Percentiles rank a stretch among this genome's conserved stretches.
phyloP scores from a whole-genome alignment of 495 filamentous ascomycete genomes.

The Neurospora discreta region DNA sequence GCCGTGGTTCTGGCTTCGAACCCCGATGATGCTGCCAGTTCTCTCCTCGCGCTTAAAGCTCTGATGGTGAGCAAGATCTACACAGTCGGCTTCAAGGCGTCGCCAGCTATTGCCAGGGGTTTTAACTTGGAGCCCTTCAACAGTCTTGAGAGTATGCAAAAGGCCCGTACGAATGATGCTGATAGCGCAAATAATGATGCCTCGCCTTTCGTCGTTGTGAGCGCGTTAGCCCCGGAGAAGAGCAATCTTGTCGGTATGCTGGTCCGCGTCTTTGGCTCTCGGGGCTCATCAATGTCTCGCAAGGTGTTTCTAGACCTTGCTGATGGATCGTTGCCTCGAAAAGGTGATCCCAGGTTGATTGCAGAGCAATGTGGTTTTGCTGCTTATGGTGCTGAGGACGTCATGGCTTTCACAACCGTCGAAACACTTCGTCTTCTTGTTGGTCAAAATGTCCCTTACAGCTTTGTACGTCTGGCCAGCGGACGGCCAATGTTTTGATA shows the following conservation, averaged over 20 bases:
- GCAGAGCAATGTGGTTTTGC: constrained; percentile 64
- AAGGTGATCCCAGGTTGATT: constrained; percentile 57
- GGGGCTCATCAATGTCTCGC: constrained; percentile 40
- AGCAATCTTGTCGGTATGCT: constrained; percentile 69
- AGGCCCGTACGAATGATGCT: constrained; percentile 37
- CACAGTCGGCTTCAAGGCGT: constrained; percentile 70
- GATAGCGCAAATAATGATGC: constrained; percentile 16
- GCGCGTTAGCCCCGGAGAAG: constrained; percentile 66
- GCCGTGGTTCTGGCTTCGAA: constrained; percentile 60
- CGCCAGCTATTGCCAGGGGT: constrained; percentile 48
- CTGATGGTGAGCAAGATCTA: constrained; percentile 71
- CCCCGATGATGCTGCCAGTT: constrained; percentile 59
- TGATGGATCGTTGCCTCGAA: constrained; percentile 43
- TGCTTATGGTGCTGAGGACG: constrained; percentile 66
- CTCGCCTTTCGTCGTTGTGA: constrained; percentile 70
- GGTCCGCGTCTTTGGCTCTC: constrained; percentile 51
- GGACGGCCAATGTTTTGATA: constrained; percentile 54
- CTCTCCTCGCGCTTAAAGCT: constrained; percentile 63
- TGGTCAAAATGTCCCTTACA: constrained; percentile 77
- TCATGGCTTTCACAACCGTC: constrained; percentile 71
- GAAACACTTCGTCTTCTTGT: constrained; percentile 68
- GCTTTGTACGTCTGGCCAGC: constrained; percentile 70
- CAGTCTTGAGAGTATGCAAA: constrained; percentile 65
- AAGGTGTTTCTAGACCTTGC: constrained; percentile 77
- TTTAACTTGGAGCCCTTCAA: constrained; percentile 58